Conservation (phyloP, 345 rosid genomes). For the Passiflora organensis region DNA sequence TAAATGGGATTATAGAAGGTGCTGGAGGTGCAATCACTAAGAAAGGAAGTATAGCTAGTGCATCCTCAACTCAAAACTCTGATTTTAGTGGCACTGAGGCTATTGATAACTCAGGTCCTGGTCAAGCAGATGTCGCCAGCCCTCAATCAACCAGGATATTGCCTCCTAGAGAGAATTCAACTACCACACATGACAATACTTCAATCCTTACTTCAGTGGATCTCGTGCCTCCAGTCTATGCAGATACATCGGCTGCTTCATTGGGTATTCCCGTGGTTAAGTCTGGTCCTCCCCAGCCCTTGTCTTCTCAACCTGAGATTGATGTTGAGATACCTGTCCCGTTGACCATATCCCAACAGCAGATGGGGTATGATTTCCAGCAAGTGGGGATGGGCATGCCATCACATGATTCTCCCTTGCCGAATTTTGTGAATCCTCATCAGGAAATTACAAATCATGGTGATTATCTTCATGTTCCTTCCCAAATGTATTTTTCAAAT, state of each 20-base stretch:
- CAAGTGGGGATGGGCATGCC: slow-evolving; percentile 30
- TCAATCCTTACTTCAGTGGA: slow-evolving; percentile 26
- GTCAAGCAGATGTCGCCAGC: slow-evolving; percentile 35
- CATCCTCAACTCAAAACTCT: slow-evolving; percentile 59
- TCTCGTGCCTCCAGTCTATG: slow-evolving; percentile 24
- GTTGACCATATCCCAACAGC: slow-evolving; percentile 28
- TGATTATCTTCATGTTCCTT: slow-evolving; percentile 30
- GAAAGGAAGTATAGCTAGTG: slow-evolving; percentile 64
- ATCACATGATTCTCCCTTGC: slow-evolving; percentile 22
- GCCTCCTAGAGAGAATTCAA: slow-evolving; percentile 32
- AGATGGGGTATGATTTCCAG: slow-evolving; percentile 36
- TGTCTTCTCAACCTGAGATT: slow-evolving; percentile 33
- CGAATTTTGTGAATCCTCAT: slow-evolving; percentile 37
- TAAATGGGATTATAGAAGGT: slow-evolving; percentile 48
- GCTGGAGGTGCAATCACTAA: slow-evolving; percentile 29
- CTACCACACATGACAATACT: slow-evolving; percentile 26
- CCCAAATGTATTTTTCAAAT: slow-evolving; percentile 45
- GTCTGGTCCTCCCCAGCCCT: slow-evolving; percentile 34
- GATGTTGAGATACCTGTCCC: slow-evolving; percentile 39
- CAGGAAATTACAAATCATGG: slow-evolving; percentile 31
- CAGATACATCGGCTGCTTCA: slow-evolving; percentile 36
- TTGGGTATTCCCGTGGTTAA: slow-evolving; percentile 31
- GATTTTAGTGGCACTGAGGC: slow-evolving; percentile 53
- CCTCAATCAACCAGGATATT: slow-evolving; percentile 28
- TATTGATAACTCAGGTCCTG: slow-evolving; percentile 32